phyloP scores from a whole-genome alignment of 345 rosid species.

The Citropsis articulata region DNA sequence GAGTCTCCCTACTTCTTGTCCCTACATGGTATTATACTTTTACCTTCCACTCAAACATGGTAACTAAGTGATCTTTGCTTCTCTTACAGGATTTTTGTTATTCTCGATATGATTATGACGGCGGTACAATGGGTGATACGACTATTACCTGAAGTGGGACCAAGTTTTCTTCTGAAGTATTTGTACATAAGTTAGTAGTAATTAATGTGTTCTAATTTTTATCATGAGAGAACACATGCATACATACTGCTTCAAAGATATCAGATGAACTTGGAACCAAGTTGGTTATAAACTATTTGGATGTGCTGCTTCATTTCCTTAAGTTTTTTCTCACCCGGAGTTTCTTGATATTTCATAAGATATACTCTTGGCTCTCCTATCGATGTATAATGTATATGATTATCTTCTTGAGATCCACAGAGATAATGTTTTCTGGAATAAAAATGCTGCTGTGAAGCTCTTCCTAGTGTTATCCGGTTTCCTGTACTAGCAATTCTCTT shows the following conservation, averaged over 20 bases:
- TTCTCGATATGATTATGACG: constrained; percentile 16
- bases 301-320: constrained; percentile 9
- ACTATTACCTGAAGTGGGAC: constrained; percentile 17
- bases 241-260: constrained; percentile 6
- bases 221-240: constrained; percentile 13
- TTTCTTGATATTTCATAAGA: neutral
- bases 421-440: neutral
- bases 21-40: neutral
- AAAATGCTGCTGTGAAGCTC: neutral
- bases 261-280: constrained; percentile 19
- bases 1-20: constrained; percentile 10
- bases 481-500: neutral
- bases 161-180: constrained; percentile 6
- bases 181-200: constrained; percentile 21
- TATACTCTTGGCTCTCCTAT: neutral
- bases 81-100: constrained; percentile 18
- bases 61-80: constrained; percentile 6
- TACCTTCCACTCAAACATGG: neutral
- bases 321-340: neutral
- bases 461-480: neutral
- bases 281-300: constrained; percentile 11
- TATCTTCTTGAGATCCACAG: neutral
- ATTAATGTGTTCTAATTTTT: constrained; percentile 16
- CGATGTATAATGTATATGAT: constrained; percentile 22
- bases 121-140: constrained; percentile 12